These are phyloP conservation scores for Tetracladium setigerum DNA, from an alignment of 495 filamentous ascomycete genomes.

Conservation along the genomic window DNA sequence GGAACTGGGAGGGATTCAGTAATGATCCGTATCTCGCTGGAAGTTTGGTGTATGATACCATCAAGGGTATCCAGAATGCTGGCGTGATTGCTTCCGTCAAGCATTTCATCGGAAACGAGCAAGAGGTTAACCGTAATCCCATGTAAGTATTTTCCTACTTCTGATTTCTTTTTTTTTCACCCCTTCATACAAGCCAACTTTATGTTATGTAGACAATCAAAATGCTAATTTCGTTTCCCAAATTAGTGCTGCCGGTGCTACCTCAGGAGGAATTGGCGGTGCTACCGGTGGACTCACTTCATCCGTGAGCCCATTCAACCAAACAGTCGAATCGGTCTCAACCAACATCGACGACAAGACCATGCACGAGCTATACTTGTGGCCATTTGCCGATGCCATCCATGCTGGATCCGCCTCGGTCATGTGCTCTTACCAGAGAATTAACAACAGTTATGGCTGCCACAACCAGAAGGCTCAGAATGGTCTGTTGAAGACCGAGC, in stretches of 20 bases:
- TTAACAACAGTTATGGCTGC: conserved; percentile 59
- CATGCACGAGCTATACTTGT: conserved; percentile 64
- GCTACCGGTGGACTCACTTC: no score
- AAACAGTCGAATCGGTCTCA: conserved; percentile 39
- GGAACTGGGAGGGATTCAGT: conserved; percentile 50
- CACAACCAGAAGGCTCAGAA: conserved; percentile 54
- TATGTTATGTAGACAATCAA: no score
- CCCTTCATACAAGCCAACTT: no score
- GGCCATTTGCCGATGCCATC: conserved; percentile 60
- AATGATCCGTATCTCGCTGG: conserved; percentile 35
- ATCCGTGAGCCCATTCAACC: no score
- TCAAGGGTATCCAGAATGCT: conserved; percentile 38
- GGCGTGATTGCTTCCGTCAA: conserved; percentile 48
- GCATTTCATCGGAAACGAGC: conserved; percentile 58
- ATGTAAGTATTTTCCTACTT: conserved; percentile 8
- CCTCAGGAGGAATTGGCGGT: no score
- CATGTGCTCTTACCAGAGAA: conserved; percentile 63
- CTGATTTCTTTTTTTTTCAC: no score
- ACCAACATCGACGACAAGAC: conserved; percentile 60
- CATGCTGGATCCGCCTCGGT: conserved; percentile 50
- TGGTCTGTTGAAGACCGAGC: conserved; percentile 55
- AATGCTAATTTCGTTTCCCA: no score
- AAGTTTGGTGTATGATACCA: conserved; percentile 32
- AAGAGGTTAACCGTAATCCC: conserved; percentile 52
- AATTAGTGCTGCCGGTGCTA: no score